Conservation (phyloP, 805 yeast genomes). For the Spencermartinsiella europaea region DNA sequence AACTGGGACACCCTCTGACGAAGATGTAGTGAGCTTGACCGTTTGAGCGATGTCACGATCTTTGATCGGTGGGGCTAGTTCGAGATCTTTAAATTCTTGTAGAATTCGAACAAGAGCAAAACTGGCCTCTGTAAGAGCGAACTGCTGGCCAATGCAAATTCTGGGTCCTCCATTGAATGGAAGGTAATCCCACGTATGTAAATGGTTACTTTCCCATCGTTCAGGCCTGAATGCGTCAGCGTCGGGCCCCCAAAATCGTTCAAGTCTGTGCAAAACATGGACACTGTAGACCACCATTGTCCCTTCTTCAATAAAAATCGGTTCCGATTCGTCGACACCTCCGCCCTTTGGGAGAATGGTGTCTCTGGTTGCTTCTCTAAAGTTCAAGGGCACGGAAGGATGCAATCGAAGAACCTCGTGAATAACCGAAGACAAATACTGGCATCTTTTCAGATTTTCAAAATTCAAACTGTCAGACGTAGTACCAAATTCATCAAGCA, state of each 20-base stretch:
- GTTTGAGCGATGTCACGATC: neutral
- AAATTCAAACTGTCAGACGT: slow-evolving; percentile 33
- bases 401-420: slow-evolving; percentile 47
- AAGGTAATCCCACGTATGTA: slow-evolving; percentile 43
- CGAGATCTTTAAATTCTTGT: slow-evolving; percentile 22
- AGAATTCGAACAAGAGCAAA: slow-evolving; percentile 38
- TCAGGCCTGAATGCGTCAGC: slow-evolving; percentile 44
- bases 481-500: slow-evolving; percentile 34
- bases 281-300: slow-evolving; percentile 37
- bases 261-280: slow-evolving; percentile 40
- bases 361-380: slow-evolving; percentile 41
- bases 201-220: slow-evolving; percentile 38
- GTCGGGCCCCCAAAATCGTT: slow-evolving; percentile 41
- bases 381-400: slow-evolving; percentile 48
- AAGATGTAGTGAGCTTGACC: neutral
- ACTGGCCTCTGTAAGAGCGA: slow-evolving; percentile 49
- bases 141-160: slow-evolving; percentile 52
- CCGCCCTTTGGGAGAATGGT: slow-evolving; percentile 51
- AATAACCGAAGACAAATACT: slow-evolving; percentile 42
- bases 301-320: slow-evolving; percentile 42
- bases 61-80: neutral
- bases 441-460: slow-evolving; percentile 46
- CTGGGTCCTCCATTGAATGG: slow-evolving; percentile 56
- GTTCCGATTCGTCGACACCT: slow-evolving; percentile 37
- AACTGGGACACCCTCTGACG: neutral